Evolutionary conservation across 208 protist species (phyloP).

Genomic region (Crithidia bombi): DNA sequence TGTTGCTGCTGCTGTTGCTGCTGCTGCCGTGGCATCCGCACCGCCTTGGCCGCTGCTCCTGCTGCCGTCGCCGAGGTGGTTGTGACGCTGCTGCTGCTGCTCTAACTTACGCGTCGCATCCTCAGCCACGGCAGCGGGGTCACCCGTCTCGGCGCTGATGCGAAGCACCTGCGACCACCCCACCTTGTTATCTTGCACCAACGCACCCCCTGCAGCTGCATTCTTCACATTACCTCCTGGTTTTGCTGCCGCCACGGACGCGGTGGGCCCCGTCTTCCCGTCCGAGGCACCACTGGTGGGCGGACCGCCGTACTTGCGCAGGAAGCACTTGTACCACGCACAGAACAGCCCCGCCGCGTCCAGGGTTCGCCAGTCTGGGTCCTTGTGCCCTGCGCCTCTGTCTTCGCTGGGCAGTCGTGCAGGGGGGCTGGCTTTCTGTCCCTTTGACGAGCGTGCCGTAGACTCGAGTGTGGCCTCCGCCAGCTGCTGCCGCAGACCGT

Average conservation of each 20-base stretch:
- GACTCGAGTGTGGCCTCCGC: slow-evolving; percentile 26
- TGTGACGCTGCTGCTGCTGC: background rate
- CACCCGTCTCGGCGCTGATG: slow-evolving; percentile 10
- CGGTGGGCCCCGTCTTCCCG: background rate
- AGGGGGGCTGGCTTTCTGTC: background rate
- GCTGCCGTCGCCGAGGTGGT: no score
- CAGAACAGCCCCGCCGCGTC: slow-evolving; percentile 17
- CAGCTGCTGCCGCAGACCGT: slow-evolving; percentile 13
- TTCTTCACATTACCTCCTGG: background rate
- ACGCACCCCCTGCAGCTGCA: slow-evolving; percentile 12
- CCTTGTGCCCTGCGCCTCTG: background rate
- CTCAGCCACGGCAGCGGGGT: slow-evolving; percentile 8
- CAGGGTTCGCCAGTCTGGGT: slow-evolving; percentile 17
- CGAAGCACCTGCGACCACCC: slow-evolving; percentile 23
- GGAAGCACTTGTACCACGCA: slow-evolving; percentile 34
- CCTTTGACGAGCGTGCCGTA: slow-evolving; percentile 10
- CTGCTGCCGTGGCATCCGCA: background rate
- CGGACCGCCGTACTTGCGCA: slow-evolving; percentile 28
- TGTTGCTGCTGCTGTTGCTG: background rate
- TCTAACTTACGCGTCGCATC: slow-evolving; percentile 8
- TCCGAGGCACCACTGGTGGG: slow-evolving; percentile 12
- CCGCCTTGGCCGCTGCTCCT: background rate
- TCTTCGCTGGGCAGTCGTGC: background rate
- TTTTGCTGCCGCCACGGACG: background rate
- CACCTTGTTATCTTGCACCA: slow-evolving; percentile 13